phyloP scores from a whole-genome alignment of 768 basidiomycete species.

The Coprinopsis marcescibilis region DNA sequence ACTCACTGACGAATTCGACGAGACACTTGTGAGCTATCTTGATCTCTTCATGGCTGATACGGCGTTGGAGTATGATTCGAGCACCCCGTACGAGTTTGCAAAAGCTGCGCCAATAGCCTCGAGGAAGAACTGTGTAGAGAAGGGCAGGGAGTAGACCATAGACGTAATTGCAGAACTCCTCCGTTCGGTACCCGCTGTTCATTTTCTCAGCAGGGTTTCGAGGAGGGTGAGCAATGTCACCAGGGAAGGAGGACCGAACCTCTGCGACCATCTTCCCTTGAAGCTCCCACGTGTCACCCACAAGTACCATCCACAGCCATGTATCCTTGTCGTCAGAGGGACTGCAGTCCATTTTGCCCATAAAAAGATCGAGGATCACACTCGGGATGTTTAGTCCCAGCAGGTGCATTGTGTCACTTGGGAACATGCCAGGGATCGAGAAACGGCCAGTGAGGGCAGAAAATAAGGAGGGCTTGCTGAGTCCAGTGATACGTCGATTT shows the following conservation, averaged over 20 bases:
- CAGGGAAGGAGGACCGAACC: constrained; percentile 18
- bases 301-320: constrained; percentile 28
- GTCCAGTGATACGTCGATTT: constrained; percentile 26
- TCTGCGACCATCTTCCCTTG: constrained; percentile 27
- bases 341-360: constrained; percentile 28
- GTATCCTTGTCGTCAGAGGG: constrained; percentile 18
- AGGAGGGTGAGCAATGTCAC: constrained; percentile 22
- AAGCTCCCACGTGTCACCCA: constrained; percentile 24
- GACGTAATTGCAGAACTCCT: constrained; percentile 28
- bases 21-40: constrained; percentile 18
- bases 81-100: constrained; percentile 25
- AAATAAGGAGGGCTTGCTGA: constrained; percentile 31
- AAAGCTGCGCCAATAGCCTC: constrained; percentile 24
- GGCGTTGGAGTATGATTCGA: constrained; percentile 19
- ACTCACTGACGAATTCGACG: constrained; percentile 10
- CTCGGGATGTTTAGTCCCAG: constrained; percentile 22
- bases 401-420: constrained; percentile 40
- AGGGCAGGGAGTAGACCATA: constrained; percentile 29
- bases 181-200: constrained; percentile 32
- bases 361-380: constrained; percentile 29
- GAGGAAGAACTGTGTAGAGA: constrained; percentile 22
- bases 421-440: constrained; percentile 28
- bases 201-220: constrained; percentile 29
- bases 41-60: constrained; percentile 16
- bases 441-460: constrained; percentile 20